Percentiles rank a stretch among this genome's conserved stretches.
phyloP scores from a whole-genome alignment of 768 basidiomycete genomes.

The Tulasnella sp. region DNA sequence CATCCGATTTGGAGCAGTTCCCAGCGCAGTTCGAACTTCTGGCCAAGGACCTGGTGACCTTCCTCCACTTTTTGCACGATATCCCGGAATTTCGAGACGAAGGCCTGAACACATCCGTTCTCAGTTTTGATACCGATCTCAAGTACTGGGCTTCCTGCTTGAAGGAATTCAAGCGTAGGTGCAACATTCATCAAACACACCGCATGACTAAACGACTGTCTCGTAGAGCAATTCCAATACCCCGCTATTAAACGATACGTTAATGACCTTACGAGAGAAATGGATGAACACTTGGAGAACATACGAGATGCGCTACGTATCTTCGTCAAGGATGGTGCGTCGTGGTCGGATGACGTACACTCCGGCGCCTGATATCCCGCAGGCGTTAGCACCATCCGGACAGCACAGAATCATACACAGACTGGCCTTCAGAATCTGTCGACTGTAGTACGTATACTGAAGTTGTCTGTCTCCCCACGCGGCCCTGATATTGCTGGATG shows the following conservation, averaged over 20 bases:
- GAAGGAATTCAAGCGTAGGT: constrained; percentile 45
- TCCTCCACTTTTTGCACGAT: constrained; percentile 58
- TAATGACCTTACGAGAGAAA: constrained; percentile 50
- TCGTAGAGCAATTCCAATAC: constrained; percentile 53
- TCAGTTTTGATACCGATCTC: constrained; percentile 56
- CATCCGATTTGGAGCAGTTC: constrained; percentile 49
- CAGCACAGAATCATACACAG: constrained; percentile 1
- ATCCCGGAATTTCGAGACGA: constrained; percentile 64
- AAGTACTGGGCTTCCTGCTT: constrained; percentile 71
- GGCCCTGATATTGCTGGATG: too few species aligned
- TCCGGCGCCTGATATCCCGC: neutral
- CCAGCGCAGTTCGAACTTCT: constrained; percentile 51
- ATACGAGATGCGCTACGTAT: constrained; percentile 55
- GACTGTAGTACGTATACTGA: neutral
- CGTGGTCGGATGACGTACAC: neutral
- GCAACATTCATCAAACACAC: neutral
- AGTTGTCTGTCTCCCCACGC: neutral
- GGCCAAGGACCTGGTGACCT: constrained; percentile 54
- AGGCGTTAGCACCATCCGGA: constrained; percentile 66
- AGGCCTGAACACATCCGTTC: constrained; percentile 51
- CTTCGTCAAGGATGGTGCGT: constrained; percentile 59
- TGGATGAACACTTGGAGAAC: constrained; percentile 60
- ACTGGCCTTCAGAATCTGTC: constrained; percentile 1
- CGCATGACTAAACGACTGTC: neutral
- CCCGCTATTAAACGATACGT: constrained; percentile 63